These are phyloP conservation scores for Pleoardoris graminearum DNA, from an alignment of 2,329 filamentous ascomycete species.

Conservation along the genomic window DNA sequence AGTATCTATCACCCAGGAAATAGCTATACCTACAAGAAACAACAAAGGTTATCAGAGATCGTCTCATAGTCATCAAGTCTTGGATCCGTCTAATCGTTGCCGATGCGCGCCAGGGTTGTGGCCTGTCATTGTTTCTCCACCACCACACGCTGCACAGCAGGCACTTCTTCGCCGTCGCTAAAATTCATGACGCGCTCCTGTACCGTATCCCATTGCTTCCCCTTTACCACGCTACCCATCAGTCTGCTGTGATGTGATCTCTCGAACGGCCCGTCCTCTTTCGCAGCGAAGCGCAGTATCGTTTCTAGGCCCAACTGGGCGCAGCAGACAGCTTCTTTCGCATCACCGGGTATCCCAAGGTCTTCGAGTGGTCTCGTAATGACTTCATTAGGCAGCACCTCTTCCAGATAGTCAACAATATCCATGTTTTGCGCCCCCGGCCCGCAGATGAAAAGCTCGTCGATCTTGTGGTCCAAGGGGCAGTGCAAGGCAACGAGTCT, in stretches of 20 bases:
- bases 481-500: conserved; percentile 51
- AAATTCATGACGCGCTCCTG: conserved; percentile 16
- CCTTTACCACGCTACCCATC: conserved; percentile 15
- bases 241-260: not conserved
- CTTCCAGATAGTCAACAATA: conserved; percentile 58
- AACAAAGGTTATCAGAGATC: no score
- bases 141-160: conserved; percentile 2
- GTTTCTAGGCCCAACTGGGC: conserved; percentile 66
- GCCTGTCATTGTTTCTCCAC: not conserved
- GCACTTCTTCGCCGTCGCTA: conserved; percentile 14
- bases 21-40: no score
- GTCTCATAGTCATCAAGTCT: no score
- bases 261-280: not conserved
- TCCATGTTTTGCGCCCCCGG: conserved; percentile 63
- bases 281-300: conserved; percentile 16
- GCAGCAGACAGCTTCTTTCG: conserved; percentile 64
- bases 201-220: conserved; percentile 20
- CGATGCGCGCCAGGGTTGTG: not conserved
- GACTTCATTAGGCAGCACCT: conserved; percentile 52
- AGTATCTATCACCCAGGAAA: no score
- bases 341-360: conserved; percentile 59
- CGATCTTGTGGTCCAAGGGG: conserved; percentile 46
- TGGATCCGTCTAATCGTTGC: no score
- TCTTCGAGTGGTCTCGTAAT: conserved; percentile 60
- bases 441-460: conserved; percentile 65